phyloP scores from a whole-genome alignment of 2,329 filamentous ascomycete genomes.

The Macrophomina pseudophaseolina region DNA sequence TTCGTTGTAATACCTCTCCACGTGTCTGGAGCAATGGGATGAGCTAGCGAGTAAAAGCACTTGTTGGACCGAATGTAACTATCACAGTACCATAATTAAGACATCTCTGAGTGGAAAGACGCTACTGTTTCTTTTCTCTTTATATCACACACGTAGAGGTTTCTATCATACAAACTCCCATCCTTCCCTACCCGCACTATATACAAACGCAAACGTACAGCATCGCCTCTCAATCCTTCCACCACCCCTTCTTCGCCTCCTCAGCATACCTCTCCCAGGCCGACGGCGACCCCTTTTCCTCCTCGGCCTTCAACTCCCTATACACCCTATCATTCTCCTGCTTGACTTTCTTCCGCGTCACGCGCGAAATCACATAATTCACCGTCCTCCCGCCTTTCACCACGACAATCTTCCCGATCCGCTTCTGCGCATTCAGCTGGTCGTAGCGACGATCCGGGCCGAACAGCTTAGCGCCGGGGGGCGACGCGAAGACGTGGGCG shows the following conservation, averaged over 20 bases:
- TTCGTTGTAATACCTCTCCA: no score
- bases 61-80: no score
- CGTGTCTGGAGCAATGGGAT: no score
- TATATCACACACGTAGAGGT: no score
- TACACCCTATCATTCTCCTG: neutral
- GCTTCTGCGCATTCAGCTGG: constrained; percentile 29
- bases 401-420: constrained; percentile 68
- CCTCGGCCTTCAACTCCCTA: neutral
- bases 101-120: no score
- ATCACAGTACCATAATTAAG: no score
- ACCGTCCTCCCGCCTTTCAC: constrained; percentile 71
- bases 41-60: no score
- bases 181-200: no score
- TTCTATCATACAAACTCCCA: no score
- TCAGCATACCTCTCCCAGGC: neutral
- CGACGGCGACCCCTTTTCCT: neutral
- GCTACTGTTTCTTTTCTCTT: no score
- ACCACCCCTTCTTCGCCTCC: neutral
- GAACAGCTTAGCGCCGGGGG: constrained; percentile 65
- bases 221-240: no score
- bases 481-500: constrained; percentile 63
- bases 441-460: constrained; percentile 43
- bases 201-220: no score
- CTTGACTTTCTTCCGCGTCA: neutral
- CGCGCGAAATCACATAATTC: constrained; percentile 68